Base-by-base conservation (phyloP, 2,329 filamentous ascomycete genomes). In the Fusarium neocosmosporiellum region DNA sequence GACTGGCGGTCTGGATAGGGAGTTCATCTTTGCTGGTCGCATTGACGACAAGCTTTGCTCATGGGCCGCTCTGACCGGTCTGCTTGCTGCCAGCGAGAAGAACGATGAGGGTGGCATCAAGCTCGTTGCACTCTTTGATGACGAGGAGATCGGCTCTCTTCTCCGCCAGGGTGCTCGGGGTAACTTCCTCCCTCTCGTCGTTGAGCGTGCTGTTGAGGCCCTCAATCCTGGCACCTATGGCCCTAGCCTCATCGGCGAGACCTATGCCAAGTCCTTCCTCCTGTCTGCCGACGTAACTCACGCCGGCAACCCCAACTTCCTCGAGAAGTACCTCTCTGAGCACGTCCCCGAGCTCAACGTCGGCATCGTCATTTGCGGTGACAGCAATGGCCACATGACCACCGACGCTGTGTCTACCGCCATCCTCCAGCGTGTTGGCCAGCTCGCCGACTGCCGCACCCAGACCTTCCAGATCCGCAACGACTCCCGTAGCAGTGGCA, bases 41-140 rank as follows among this genome's bases (percentile, higher is more conserved):
- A 96, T 98, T 75, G 96, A 99, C 80, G 96, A 99, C 85, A 98
- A 98, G 86, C 91, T 99, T 54, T 98, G 96, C 87, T 97, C 94
- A 34, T 98, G 94, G 91, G 91, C 95, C 9, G 96, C 96, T 9
- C 88, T 98, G 60, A 91, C 95, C 81, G 95, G 91, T 5, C 90
- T 99, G 0, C 86, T 98, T 31, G 90, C 92, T 58, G 90, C 92
- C 20, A 85, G 89, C 14, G 84, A 87, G 41, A 86, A 82, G 74
- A 84, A 88, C 1, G 81, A 85, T 11, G 88, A 92, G 68, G 88
- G 91, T n/a, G 89, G 92, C 62, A 91, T 98, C 82, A 97, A 97
- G 83, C 87, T 98, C 63, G 94, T 96, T 37, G 95, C 93, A n/a
- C 91, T 98, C 77, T 98, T 98, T 79, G 96, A 98, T 80, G 93